Conservation (phyloP, 371 early-diverging fungal genomes). For the Rhizopus sp. region DNA sequence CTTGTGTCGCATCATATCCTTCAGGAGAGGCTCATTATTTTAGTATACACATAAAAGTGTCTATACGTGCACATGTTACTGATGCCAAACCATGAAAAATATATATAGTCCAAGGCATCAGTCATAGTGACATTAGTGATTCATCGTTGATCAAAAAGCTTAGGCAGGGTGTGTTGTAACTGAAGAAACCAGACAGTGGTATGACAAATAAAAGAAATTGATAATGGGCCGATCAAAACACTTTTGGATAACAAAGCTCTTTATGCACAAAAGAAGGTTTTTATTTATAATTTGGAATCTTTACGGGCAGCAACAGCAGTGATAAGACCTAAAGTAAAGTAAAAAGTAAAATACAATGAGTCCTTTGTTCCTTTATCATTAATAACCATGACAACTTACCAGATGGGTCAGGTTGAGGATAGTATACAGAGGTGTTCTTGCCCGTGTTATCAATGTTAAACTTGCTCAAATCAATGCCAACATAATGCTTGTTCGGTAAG, state of each 20-base stretch:
- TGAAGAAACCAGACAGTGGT: no score
- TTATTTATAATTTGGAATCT: conserved; percentile 45
- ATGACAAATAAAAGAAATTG: no score
- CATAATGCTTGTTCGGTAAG: conserved; percentile 86
- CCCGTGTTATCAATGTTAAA: conserved; percentile 76
- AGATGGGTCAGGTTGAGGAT: conserved; percentile 78
- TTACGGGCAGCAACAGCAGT: conserved; percentile 73
- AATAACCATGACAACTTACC: conserved; percentile 36
- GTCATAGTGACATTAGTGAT: no score
- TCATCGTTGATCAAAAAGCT: no score
- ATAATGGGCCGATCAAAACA: not conserved
- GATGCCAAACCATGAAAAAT: no score
- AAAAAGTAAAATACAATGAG: not conserved
- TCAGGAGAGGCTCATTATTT: no score
- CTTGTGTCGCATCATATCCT: no score
- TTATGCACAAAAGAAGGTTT: no score
- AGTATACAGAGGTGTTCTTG: conserved; percentile 70
- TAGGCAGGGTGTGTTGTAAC: no score
- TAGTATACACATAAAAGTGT: no score
- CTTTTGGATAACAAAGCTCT: not conserved
- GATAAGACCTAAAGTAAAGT: conserved; percentile 52
- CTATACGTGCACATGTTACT: no score
- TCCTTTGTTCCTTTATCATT: not conserved
- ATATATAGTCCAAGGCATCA: no score
- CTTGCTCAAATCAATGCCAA: conserved; percentile 74